Evolutionary conservation across 352 stramenopile genomes (phyloP).

Genomic region (Thalassiosira livingstoniorum): DNA sequence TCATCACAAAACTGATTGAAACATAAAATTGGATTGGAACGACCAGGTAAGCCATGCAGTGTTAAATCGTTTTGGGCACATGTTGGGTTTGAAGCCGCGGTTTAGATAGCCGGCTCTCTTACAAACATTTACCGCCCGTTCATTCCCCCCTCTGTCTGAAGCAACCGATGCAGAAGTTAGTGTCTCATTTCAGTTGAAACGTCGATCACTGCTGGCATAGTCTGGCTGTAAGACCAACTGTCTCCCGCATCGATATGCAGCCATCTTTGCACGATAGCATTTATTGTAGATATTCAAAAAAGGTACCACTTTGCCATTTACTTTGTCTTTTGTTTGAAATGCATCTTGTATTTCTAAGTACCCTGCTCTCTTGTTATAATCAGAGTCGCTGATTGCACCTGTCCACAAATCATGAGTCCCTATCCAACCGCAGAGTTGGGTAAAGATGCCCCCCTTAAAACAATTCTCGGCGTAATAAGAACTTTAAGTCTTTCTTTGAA

Average conservation of each 20-base stretch:
- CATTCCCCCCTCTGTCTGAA: constrained; percentile 52
- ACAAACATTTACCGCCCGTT: constrained; percentile 58
- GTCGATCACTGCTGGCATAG: constrained; percentile 42
- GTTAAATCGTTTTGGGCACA: constrained; percentile 25
- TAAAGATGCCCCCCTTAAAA: constrained; percentile 51
- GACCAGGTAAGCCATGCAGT: constrained; percentile 50
- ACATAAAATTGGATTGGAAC: constrained; percentile 63
- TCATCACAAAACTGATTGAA: neutral
- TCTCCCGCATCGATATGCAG: constrained; percentile 30
- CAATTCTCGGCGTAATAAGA: constrained; percentile 56
- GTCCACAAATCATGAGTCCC: constrained; percentile 17
- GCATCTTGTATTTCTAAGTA: constrained; percentile 16
- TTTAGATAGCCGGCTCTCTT: constrained; percentile 42
- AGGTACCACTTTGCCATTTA: constrained; percentile 4
- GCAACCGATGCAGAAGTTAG: constrained; percentile 40
- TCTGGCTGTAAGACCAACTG: constrained; percentile 47
- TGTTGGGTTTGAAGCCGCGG: constrained; percentile 27
- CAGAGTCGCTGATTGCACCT: constrained; percentile 17
- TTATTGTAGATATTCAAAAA: constrained; percentile 43
- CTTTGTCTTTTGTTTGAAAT: constrained; percentile 12
- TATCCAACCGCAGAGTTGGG: constrained; percentile 33
- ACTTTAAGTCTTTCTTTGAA: constrained; percentile 42
- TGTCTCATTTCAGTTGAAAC: constrained; percentile 38
- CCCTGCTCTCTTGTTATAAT: constrained; percentile 25
- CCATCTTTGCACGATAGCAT: constrained; percentile 45